Base-by-base conservation (phyloP, 2,329 filamentous ascomycete species). In the Dothidotthia symphoricarpi region DNA sequence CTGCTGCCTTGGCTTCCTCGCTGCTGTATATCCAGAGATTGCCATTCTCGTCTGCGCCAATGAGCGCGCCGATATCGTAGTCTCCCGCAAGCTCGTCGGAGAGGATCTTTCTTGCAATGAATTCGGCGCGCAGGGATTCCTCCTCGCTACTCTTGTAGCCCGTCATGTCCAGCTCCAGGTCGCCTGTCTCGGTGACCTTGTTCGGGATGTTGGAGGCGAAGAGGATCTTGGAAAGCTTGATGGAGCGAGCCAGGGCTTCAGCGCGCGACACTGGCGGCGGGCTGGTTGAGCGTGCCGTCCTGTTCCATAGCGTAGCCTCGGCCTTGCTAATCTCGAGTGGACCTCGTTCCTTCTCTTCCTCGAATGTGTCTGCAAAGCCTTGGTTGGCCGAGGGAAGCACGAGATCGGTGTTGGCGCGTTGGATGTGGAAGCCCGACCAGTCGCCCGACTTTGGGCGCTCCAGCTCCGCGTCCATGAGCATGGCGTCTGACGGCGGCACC, bases 1-100 rank as follows among this genome's bases (percentile, higher is more conserved):
- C 91, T 6, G 86, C 85, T 56, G 93, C 85, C 61, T 96, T 97
- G 16, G 93, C 89, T 60, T 95, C 90, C 66, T 97, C 90, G 56
- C 90, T 97, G 69, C 89, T 93, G 71, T 98, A 98, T 51, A 98
- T 97, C 91, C 93, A 97, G n/a, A 98, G 75, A 57, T 98, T 98
- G 6, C 93, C 93, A 43, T 93, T 82, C 59, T 95, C 89, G 61
- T 98, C 93, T 29, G 93, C 91, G 10, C 90, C 93, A 55, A 98
- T 95, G 19, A 98, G 75, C 2, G 91, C 85, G 5, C 93, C 93
- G 55, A 98, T 95, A 62, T 98, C 93, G 65, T 96, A 96, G 61
- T 91, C 89, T 15, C 90, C 93, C 57, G 95, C 87, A 11, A 97
- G 71, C 68, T 97, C 91, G 61, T 98, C 89, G 0, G 89, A 84